phyloP scores from a whole-genome alignment of 495 filamentous ascomycete species.

The Podospora fimiseda region DNA sequence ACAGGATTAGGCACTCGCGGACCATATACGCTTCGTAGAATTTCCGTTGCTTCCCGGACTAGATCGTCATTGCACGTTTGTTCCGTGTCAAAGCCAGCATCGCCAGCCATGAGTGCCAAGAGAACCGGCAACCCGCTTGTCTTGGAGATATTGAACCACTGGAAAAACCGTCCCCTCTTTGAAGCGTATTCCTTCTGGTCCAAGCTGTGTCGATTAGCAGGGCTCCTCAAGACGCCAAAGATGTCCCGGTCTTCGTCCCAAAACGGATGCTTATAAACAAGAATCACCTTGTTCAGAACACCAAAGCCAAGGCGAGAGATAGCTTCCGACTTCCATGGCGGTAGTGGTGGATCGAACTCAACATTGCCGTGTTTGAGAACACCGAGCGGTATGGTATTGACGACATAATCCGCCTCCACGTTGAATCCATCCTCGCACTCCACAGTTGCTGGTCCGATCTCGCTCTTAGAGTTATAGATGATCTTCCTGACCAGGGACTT shows the following conservation, averaged over 20 bases:
- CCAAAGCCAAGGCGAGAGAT: conserved; percentile 91
- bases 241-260: conserved; percentile 93
- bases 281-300: conserved; percentile 86
- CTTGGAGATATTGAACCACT: conserved; percentile 93
- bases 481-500: conserved; percentile 63
- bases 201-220: conserved; percentile 44
- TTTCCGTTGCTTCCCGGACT: conserved; percentile 68
- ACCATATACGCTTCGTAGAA: conserved; percentile 60
- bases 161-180: conserved; percentile 75
- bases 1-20: conserved; percentile 57
- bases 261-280: conserved; percentile 85
- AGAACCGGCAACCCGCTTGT: conserved; percentile 82
- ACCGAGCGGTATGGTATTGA: conserved; percentile 83
- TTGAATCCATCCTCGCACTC: conserved; percentile 72
- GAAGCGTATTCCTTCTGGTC: conserved; percentile 48
- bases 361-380: conserved; percentile 74
- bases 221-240: conserved; percentile 81
- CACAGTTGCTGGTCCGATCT: conserved; percentile 45
- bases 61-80: conserved; percentile 63
- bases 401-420: conserved; percentile 76
- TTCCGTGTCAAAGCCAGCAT: conserved; percentile 87
- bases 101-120: conserved; percentile 91
- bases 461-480: conserved; percentile 49
- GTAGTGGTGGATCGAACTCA: conserved; percentile 75
- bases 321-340: conserved; percentile 73